phyloP scores from a whole-genome alignment of 768 basidiomycete genomes.

The Boletus vermiculosoides region DNA sequence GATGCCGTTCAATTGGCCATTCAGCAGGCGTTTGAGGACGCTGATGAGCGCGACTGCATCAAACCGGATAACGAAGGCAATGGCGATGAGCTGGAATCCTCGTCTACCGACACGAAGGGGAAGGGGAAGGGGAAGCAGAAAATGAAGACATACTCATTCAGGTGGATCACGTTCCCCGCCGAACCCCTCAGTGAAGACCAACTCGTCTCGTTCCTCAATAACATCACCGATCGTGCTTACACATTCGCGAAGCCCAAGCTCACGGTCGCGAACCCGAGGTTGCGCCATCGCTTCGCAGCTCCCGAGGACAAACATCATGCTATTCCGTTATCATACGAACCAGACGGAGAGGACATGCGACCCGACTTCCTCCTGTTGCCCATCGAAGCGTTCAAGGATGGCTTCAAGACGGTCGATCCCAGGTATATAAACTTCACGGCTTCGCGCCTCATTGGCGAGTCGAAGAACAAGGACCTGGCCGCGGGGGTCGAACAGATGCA shows the following conservation, averaged over 20 bases:
- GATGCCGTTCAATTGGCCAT: background rate
- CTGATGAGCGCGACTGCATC: background rate
- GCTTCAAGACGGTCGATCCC: too few relatives aligned
- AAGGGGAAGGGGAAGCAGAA: background rate
- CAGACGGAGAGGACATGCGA: constrained; percentile 2
- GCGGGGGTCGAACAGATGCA: constrained; percentile 1
- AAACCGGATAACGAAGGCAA: background rate
- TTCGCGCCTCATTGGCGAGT: constrained; percentile 1
- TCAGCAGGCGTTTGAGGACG: constrained; percentile 5
- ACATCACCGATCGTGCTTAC: background rate
- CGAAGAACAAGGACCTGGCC: background rate
- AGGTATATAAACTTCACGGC: background rate
- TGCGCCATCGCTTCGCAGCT: background rate
- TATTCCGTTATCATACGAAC: background rate
- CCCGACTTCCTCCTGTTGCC: constrained; percentile 16
- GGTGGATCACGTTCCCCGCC: constrained; percentile 1
- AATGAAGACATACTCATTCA: constrained; percentile 1
- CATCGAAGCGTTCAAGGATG: constrained; percentile 2
- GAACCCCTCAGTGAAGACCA: constrained; percentile 7
- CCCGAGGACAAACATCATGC: background rate
- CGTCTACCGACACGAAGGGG: background rate
- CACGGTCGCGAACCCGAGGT: background rate
- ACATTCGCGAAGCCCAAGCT: background rate
- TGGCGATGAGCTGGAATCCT: too few relatives aligned
- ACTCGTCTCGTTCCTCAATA: constrained; percentile 7